Base-by-base conservation (phyloP, 257 asterid species). In the Solanum clarkiae region DNA sequence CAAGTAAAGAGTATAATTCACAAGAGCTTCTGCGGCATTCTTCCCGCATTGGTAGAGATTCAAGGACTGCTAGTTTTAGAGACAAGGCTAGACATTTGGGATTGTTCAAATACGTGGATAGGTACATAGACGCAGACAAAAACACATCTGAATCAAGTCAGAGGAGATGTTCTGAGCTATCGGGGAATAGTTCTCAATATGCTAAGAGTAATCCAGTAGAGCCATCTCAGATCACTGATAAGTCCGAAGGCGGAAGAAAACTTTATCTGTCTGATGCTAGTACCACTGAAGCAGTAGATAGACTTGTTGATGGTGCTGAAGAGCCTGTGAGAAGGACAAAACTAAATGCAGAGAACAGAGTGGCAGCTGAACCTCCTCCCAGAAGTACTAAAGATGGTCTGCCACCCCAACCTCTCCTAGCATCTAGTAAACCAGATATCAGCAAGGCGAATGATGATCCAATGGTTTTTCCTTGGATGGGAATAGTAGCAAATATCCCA, bases 81-180 rank as follows among this genome's bases (percentile, higher is more conserved):
- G 95, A 92, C 49, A 92, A 85, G 89, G 99, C 95, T 81, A 91
- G 86, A 84, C 99, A 95, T 85, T 83, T 88, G 83, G 99, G 93
- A 40, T 84, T 95, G 85, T 90, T 89, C 8, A 91, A 88, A 86
- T 95, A 93, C 87, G 89, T 95, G 92, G 92, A 90, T 80, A 81
- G 94, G 80, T 91, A 86, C 83, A 91, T 88, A 65, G 87, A 86
- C 66, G 36, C 84, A 80, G 60, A 63, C 83, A 56, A 74, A 84
- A 87, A 80, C 63, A 13, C 83, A 68, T 82, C 88, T 11, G 81
- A 22, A 71, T 66, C 91, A 53, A 86, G 66, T 29, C 26, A 49
- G 53, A 86, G 87, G 89, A 87, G 87, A 87, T 87, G 85, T 80
- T 87, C 84, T 29, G 87, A 90, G 69, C 84, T 4, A 32, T 53